These are phyloP conservation scores for Calonectria fujianensis DNA, from an alignment of 2,329 filamentous ascomycete genomes.

Conservation along the genomic window DNA sequence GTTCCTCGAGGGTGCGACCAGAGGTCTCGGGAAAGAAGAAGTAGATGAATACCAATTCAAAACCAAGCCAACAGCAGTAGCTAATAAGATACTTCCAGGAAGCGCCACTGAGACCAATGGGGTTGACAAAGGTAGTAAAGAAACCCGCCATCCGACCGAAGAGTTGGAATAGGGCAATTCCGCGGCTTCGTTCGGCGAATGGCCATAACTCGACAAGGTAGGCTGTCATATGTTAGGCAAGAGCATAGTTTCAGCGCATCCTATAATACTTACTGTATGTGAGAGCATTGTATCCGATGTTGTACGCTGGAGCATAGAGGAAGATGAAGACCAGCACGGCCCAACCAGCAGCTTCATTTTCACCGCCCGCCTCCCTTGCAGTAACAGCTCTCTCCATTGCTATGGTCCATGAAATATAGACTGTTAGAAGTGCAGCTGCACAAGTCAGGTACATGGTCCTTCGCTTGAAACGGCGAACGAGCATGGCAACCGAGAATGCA, in stretches of 20 bases:
- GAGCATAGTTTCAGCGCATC: neutral
- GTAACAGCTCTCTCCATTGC: constrained; percentile 35
- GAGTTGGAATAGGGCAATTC: constrained; percentile 70
- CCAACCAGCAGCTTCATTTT: constrained; percentile 59
- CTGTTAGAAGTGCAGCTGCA: constrained; percentile 64
- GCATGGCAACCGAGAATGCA: constrained; percentile 7
- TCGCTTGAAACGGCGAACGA: constrained; percentile 17
- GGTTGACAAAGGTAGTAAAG: constrained; percentile 51
- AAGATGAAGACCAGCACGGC: constrained; percentile 71
- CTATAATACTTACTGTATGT: constrained; percentile 1
- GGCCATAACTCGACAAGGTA: constrained; percentile 76
- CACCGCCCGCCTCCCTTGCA: constrained; percentile 40
- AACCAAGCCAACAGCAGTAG: constrained; percentile 53
- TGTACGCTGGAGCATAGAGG: constrained; percentile 64
- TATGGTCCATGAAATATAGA: constrained; percentile 74
- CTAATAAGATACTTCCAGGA: constrained; percentile 49
- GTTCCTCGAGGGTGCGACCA: constrained; percentile 83
- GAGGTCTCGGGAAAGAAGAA: constrained; percentile 88
- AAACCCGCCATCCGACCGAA: constrained; percentile 59
- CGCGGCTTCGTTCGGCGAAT: constrained; percentile 71
- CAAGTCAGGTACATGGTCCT: constrained; percentile 28
- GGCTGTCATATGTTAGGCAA: constrained; percentile 44
- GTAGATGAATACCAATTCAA: constrained; percentile 74
- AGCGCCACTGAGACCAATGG: constrained; percentile 45
- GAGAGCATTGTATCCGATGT: constrained; percentile 50